Conservation (phyloP, 1,284 basidiomycete species). For the Pisolithus thermaeus region DNA sequence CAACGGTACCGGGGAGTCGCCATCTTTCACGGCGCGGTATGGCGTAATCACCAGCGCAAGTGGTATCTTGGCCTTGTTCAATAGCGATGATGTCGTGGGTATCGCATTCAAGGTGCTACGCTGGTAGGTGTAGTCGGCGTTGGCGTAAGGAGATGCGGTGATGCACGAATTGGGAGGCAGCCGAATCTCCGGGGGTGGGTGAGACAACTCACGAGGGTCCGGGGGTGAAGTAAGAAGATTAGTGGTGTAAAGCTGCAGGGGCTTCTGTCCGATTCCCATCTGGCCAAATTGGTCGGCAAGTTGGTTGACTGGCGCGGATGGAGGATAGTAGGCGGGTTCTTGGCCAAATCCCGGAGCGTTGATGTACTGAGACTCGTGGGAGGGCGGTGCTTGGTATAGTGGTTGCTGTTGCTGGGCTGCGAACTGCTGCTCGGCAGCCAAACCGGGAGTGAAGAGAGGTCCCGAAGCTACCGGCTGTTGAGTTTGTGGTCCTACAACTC, state of each 20-base stretch:
- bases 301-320: slow-evolving; percentile 47
- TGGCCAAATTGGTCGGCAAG: slow-evolving; percentile 82
- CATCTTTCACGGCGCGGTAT: slow-evolving; percentile 77
- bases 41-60: slow-evolving; percentile 90
- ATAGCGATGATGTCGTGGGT: slow-evolving; percentile 87
- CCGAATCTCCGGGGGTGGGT: slow-evolving; percentile 83
- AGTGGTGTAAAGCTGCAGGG: slow-evolving; percentile 71
- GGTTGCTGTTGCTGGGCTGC: slow-evolving; percentile 46
- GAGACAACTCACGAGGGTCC: slow-evolving; percentile 78
- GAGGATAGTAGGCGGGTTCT: slow-evolving; percentile 49
- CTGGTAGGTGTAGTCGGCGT: slow-evolving; percentile 91
- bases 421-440: slow-evolving; percentile 61
- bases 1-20: slow-evolving; percentile 79
- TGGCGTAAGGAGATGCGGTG: slow-evolving; percentile 74
- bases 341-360: slow-evolving; percentile 43
- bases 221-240: slow-evolving; percentile 89
- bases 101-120: slow-evolving; percentile 90
- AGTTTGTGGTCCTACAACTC: slow-evolving; percentile 31
- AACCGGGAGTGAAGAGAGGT: slow-evolving; percentile 84
- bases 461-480: slow-evolving; percentile 41
- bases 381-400: slow-evolving; percentile 41
- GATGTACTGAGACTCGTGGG: slow-evolving; percentile 54
- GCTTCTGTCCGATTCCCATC: slow-evolving; percentile 78
- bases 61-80: slow-evolving; percentile 92
- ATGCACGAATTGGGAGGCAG: slow-evolving; percentile 82